Base-by-base conservation (phyloP, 2,329 filamentous ascomycete genomes). In the Atkinsonella hypoxylon region DNA sequence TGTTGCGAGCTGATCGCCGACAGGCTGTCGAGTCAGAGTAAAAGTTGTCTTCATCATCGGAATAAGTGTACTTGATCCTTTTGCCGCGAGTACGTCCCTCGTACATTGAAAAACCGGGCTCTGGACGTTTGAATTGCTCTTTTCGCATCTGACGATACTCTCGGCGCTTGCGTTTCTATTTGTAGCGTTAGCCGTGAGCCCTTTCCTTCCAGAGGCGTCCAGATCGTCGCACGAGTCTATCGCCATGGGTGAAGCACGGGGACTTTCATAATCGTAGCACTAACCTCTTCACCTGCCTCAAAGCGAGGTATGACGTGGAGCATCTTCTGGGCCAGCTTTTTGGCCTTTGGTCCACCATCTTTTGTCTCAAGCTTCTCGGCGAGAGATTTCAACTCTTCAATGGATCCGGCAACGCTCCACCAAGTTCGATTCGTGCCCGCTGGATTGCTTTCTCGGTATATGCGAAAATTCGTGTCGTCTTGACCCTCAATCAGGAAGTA, bases 71-170 rank as follows among this genome's bases (percentile, higher is more conserved):
- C 67, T 90, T 94, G 70, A 95, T 86, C 54, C 91, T 86, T 73
- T 98, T 97, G 51, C 93, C 93, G 53, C 93, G 82, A 5, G 94
- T 98, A 49, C 93, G 87, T 47, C 93, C 93, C 70, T 98, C 93
- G 65, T 98, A 98, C 52, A 95, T 74, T 1, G 90, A 96, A 64
- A 91, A 94, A 4, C 89, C 89, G 10, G 86, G 84, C 59, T 95
- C 90, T 6, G 89, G 89, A 5, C 89, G 81, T 57, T 85, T 79
- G 69, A 97, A 97, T 53, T 87, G 84, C 54, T 91, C 87, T 62
- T 91, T 91, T 55, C 88, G 87, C 59, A 82, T 77, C 63, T 88
- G 80, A 15, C 93, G 84, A 62, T 98, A 97, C 61, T 98, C 93
- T 52, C 93, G 85, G 43, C 90, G 85, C 67, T 84, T 89, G 50